phyloP scores from a whole-genome alignment of 176 grass and related monocot genomes.

The Melocanna baccifera region DNA sequence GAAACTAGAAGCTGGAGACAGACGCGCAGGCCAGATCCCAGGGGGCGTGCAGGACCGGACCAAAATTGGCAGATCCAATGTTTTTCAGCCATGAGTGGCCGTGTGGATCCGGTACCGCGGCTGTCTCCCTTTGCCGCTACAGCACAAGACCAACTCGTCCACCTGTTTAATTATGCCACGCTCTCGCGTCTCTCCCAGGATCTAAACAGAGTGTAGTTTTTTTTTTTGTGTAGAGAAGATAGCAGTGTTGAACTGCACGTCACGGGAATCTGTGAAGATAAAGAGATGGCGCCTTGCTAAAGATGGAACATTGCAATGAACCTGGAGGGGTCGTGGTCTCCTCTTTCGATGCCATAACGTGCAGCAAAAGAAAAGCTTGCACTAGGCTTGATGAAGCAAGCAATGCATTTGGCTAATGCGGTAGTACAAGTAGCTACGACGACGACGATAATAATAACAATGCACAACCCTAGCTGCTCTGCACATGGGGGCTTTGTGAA shows the following conservation, averaged over 20 bases:
- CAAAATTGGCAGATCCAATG: conserved; percentile 22
- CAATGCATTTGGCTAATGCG: neutral
- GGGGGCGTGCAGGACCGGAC: neutral
- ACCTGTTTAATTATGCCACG: neutral
- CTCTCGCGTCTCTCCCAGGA: neutral
- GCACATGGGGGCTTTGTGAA: neutral
- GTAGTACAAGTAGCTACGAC: neutral
- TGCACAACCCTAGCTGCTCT: neutral
- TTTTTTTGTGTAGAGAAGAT: neutral
- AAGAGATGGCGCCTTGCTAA: neutral
- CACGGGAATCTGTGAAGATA: neutral
- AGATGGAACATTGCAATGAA: conserved; percentile 24
- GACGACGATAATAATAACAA: neutral
- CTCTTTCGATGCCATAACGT: neutral
- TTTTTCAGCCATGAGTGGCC: neutral
- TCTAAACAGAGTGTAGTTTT: neutral
- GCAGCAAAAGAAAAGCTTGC: neutral
- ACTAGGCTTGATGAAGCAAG: neutral
- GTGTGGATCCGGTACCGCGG: neutral
- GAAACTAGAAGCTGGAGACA: neutral
- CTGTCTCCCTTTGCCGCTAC: conserved; percentile 25
- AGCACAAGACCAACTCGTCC: conserved; percentile 4
- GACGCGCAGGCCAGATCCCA: conserved; percentile 10
- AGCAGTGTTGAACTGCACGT: neutral
- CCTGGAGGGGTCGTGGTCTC: neutral